phyloP scores from a whole-genome alignment of 345 rosid species.

The Reutealis trisperma region DNA sequence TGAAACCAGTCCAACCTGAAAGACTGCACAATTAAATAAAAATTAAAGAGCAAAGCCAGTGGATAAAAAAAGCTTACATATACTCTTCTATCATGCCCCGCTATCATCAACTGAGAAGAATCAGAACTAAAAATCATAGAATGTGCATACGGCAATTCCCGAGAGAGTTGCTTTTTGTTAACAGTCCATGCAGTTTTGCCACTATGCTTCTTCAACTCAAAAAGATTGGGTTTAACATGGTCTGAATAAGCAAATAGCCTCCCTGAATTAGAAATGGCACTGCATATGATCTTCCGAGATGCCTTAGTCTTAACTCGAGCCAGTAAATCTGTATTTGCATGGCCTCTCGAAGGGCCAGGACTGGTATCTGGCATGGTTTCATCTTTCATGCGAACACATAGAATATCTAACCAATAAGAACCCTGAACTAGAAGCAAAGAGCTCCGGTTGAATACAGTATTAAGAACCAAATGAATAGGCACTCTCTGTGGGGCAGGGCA shows the following conservation, averaged over 20 bases:
- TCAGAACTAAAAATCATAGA: constrained; percentile 80
- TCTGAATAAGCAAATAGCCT: constrained; percentile 80
- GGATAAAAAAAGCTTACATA: constrained; percentile 52
- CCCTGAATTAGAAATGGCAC: constrained; percentile 77
- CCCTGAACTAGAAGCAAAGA: constrained; percentile 82
- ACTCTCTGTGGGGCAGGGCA: constrained; percentile 97
- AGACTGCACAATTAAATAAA: neutral
- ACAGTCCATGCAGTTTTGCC: constrained; percentile 59
- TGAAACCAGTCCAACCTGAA: neutral
- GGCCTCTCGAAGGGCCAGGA: constrained; percentile 50
- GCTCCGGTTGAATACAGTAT: constrained; percentile 50
- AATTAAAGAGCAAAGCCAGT: neutral
- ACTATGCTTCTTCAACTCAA: constrained; percentile 57
- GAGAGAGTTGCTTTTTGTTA: constrained; percentile 64
- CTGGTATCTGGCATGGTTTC: constrained; percentile 30
- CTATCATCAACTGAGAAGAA: constrained; percentile 61
- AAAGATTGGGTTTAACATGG: constrained; percentile 59
- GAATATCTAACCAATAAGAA: constrained; percentile 62
- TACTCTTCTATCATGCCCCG: constrained; percentile 81
- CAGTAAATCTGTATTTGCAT: constrained; percentile 56
- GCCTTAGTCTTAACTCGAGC: constrained; percentile 77
- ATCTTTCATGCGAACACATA: constrained; percentile 46
- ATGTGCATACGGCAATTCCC: constrained; percentile 66
- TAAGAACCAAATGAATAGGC: constrained; percentile 66
- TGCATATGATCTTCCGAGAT: constrained; percentile 75